These are phyloP conservation scores for Blattamonas nauphoetae DNA, from an alignment of 78 protist species.

Conservation along the genomic window DNA sequence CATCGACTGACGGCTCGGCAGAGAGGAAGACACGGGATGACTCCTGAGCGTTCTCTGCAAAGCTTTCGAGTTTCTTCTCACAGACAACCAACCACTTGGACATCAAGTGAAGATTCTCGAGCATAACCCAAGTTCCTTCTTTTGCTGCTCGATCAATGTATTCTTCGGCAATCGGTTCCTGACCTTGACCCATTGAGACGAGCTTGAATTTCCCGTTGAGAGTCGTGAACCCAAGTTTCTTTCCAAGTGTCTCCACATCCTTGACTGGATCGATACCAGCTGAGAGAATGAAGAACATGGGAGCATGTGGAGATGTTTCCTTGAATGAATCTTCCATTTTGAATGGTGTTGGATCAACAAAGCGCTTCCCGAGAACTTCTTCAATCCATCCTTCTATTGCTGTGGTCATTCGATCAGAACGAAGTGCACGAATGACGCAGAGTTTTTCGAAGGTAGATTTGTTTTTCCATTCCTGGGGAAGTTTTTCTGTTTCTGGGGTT, in stretches of 20 bases:
- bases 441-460: constrained; percentile 43
- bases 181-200: constrained; percentile 81
- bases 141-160: not conserved
- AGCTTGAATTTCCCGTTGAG: constrained; percentile 26
- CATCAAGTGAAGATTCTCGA: constrained; percentile 70
- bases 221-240: constrained; percentile 16
- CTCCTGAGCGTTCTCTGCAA: constrained; percentile 25
- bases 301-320: constrained; percentile 37
- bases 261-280: constrained; percentile 76
- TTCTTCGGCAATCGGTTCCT: constrained; percentile 60
- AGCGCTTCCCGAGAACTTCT: constrained; percentile 36
- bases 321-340: constrained; percentile 23
- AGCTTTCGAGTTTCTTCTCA: constrained; percentile 56
- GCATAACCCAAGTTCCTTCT: constrained; percentile 70
- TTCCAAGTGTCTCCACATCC: constrained; percentile 52
- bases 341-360: constrained; percentile 16
- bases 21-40: constrained; percentile 64
- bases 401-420: constrained; percentile 68
- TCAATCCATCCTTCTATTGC: constrained; percentile 47
- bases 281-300: constrained; percentile 71
- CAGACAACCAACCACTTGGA: constrained; percentile 50
- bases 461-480: constrained; percentile 74
- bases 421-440: constrained; percentile 54
- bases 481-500: constrained; percentile 56
- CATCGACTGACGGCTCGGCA: constrained; percentile 33